A percentile compares a stretch with the other conserved stretches of the same genome.
phyloP scores from a whole-genome alignment of 129 eudicot species.

The Solidago caesia region DNA sequence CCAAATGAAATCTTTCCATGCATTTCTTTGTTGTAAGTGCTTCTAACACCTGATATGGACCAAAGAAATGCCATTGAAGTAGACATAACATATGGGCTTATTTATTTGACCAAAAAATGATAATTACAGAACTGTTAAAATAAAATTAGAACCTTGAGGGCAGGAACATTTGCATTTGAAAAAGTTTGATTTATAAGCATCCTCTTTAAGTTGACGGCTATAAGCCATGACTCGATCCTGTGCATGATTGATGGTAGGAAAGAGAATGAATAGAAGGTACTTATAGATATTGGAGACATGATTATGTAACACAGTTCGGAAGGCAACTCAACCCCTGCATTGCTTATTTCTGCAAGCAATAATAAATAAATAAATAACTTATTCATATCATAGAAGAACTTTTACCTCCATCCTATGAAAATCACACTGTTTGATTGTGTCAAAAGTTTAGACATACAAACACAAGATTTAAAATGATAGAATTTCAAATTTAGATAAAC shows the following conservation, averaged over 20 bases:
- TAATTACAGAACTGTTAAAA: too few species aligned
- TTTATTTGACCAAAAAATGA: not conserved
- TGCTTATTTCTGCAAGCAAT: conserved; percentile 52
- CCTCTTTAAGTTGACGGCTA: conserved; percentile 62
- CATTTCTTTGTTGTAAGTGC: conserved; percentile 81
- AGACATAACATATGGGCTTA: not conserved
- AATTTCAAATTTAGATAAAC: not conserved
- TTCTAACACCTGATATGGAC: conserved; percentile 59
- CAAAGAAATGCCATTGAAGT: not conserved
- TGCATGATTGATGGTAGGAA: conserved; percentile 79
- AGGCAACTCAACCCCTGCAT: conserved; percentile 65
- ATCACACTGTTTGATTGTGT: not conserved
- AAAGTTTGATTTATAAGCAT: conserved; percentile 45
- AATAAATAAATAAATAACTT: conserved; percentile 3
- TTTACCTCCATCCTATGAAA: not conserved
- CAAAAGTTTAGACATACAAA: not conserved
- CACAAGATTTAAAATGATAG: not conserved
- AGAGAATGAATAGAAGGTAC: conserved; percentile 61
- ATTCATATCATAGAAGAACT: not conserved
- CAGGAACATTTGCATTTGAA: conserved; percentile 50
- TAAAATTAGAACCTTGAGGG: conserved; percentile 40
- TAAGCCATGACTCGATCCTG: conserved; percentile 70
- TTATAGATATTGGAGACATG: conserved; percentile 71
- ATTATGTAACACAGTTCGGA: conserved; percentile 68
- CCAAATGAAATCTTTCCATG: conserved; percentile 66